phyloP scores from a whole-genome alignment of 805 yeast genomes.

The Ogataea nitratoaversa region DNA sequence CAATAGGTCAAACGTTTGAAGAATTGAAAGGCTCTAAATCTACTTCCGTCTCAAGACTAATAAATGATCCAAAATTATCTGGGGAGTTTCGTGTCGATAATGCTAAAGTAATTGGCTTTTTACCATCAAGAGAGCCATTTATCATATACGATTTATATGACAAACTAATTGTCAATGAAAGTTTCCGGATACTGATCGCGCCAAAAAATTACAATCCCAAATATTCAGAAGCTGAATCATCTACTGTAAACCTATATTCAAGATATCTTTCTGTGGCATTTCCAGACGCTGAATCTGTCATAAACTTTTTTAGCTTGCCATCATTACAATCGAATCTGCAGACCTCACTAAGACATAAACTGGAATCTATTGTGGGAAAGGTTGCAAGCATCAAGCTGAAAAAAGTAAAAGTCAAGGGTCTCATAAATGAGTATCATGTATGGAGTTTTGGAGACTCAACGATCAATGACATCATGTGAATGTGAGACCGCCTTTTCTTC shows the following conservation, averaged over 20 bases:
- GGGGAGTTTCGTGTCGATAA: not conserved
- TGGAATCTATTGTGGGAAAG: not conserved
- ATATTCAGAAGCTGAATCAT: not conserved
- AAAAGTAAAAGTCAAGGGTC: not conserved
- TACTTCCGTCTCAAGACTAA: not conserved
- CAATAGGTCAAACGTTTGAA: not conserved
- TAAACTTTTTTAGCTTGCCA: not conserved
- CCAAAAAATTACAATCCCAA: not conserved
- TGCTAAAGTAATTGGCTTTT: conserved; percentile 9
- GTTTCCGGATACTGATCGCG: conserved; percentile 5
- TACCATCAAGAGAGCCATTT: conserved; percentile 5
- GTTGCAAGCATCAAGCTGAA: not conserved
- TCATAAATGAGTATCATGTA: not conserved
- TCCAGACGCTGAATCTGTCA: not conserved
- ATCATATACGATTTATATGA: not conserved
- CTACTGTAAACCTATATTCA: not conserved
- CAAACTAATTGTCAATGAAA: not conserved
- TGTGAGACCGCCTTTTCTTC: not conserved
- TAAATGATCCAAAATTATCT: not conserved
- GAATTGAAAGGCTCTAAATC: not conserved
- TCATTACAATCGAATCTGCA: not conserved
- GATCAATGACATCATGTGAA: not conserved
- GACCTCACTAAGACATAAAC: not conserved
- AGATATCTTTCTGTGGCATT: conserved; percentile 1
- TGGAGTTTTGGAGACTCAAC: not conserved